Evolutionary conservation across 495 filamentous ascomycete genomes (phyloP).

Genomic region (Cladorrhinum samala): DNA sequence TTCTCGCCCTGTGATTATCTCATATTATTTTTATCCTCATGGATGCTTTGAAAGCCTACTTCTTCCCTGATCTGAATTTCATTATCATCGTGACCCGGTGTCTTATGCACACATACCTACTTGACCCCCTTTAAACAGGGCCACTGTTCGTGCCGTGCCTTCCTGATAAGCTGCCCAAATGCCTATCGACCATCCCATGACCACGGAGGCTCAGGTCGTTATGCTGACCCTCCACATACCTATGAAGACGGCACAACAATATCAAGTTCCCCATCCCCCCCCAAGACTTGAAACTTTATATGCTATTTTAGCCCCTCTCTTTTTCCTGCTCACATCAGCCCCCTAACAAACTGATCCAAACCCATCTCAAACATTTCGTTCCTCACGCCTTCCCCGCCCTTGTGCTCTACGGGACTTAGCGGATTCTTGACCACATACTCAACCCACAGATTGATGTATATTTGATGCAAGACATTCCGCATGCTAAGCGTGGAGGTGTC

Average conservation of each 20-base stretch:
- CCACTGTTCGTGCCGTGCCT: too few species aligned
- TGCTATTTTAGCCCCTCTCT: not conserved
- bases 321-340: slow-evolving; percentile 37
- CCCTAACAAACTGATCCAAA: slow-evolving; percentile 73
- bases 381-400: slow-evolving; percentile 77
- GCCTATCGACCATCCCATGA: not conserved
- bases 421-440: slow-evolving; percentile 98
- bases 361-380: slow-evolving; percentile 94
- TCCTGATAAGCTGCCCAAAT: not conserved
- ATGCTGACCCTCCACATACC: too few species aligned
- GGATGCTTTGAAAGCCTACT: too few species aligned
- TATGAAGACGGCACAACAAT: too few species aligned
- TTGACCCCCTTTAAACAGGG: too few species aligned
- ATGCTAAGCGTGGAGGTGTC: slow-evolving; percentile 85
- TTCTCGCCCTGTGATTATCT: too few species aligned
- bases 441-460: slow-evolving; percentile 95
- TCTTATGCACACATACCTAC: too few species aligned
- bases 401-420: slow-evolving; percentile 82
- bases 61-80: not conserved
- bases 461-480: slow-evolving; percentile 90
- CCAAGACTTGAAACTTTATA: too few species aligned
- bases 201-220: not conserved
- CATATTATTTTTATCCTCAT: too few species aligned
- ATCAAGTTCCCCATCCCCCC: too few species aligned
- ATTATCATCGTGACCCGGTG: not conserved